Base-by-base conservation (phyloP, 768 basidiomycete genomes). In the Phylloporus sp. region DNA sequence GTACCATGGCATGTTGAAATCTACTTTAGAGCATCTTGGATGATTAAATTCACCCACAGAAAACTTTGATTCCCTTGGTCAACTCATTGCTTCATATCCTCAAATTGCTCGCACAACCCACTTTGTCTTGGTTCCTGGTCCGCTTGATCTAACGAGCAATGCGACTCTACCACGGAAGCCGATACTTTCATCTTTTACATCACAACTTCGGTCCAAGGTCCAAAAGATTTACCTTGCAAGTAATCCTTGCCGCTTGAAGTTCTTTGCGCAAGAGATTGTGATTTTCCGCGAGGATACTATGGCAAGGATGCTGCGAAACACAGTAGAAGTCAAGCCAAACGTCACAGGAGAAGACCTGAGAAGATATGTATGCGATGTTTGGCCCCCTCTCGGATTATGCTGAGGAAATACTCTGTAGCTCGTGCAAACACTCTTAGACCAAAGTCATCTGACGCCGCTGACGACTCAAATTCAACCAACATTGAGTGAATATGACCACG, bases 351-450 rank as follows among this genome's bases (percentile, higher is more conserved):
- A 85, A 34, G 86, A 91, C 59, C 69, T 96, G 62, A 92, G 91
- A 67, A 78, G 87, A 73, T 94, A 85, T 69, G 94, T 95, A 62
- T 59, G 90, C 56, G 42, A 10, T 28, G 39, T n/a, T 48, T 21
- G 22, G 29, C 53, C 28, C 32, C 24, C 36, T 18, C 23, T 11
- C 21, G 38, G 26, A 43, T 20, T 26, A 23, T 21, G 35, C 49
- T 51, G 28, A 42, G n/a, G 6, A 9, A 17, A 18, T 10, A 8
- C 20, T 29, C 9, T 17, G 8, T 55, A 97, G 94, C 79, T 96
- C 44, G 94, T 96, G n/a, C 93, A 96, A 69, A 87, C 94, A 0
- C 82, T 99, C 31, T 70, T 98, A 28, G 96, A 99, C 62, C 96
- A 99, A 68, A 83, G 86, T 29, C 94, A 98, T 69, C 77, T 99